These are phyloP conservation scores for Pseudopyrenochaeta lycopersici DNA, from an alignment of 2,329 filamentous ascomycete species.

Conservation along the genomic window DNA sequence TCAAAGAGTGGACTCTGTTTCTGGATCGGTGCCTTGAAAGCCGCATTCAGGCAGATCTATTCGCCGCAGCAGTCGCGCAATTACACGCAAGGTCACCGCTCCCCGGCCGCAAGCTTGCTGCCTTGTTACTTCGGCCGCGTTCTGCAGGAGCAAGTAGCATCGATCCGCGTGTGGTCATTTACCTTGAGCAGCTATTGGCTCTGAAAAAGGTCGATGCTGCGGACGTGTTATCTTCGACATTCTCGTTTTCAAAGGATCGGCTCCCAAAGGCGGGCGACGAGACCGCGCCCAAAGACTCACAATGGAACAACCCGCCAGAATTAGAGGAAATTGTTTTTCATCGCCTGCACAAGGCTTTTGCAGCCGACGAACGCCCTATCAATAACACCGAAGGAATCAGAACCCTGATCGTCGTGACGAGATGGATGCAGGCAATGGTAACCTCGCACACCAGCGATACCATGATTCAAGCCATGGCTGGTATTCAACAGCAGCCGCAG, in stretches of 20 bases:
- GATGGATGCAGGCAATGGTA: conserved; percentile 53
- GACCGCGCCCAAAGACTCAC: conserved; percentile 27
- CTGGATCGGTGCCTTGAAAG: conserved; percentile 46
- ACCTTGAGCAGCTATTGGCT: conserved; percentile 45
- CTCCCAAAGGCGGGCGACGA: conserved; percentile 33
- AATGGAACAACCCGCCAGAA: conserved; percentile 46
- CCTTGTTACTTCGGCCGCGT: conserved; percentile 45
- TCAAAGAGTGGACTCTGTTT: conserved; percentile 45
- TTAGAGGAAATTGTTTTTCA: conserved; percentile 50
- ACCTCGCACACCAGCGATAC: conserved; percentile 50
- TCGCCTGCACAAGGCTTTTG: conserved; percentile 47
- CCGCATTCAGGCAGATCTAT: conserved; percentile 42
- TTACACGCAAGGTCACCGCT: conserved; percentile 46
- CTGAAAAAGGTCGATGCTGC: conserved; percentile 45
- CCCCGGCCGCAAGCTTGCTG: conserved; percentile 46
- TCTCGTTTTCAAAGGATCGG: conserved; percentile 46
- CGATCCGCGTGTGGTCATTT: conserved; percentile 47
- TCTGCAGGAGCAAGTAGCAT: conserved; percentile 32
- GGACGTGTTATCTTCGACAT: conserved; percentile 43
- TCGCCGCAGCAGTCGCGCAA: conserved; percentile 43
- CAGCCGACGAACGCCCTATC: conserved; percentile 42
- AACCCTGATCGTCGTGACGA: conserved; percentile 40
- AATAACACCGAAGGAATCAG: conserved; percentile 41
- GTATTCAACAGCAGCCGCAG: conserved; percentile 57
- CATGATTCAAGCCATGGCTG: conserved; percentile 51